phyloP scores from a whole-genome alignment of 176 grass and related monocot species.

The Aegilops umbellulata region DNA sequence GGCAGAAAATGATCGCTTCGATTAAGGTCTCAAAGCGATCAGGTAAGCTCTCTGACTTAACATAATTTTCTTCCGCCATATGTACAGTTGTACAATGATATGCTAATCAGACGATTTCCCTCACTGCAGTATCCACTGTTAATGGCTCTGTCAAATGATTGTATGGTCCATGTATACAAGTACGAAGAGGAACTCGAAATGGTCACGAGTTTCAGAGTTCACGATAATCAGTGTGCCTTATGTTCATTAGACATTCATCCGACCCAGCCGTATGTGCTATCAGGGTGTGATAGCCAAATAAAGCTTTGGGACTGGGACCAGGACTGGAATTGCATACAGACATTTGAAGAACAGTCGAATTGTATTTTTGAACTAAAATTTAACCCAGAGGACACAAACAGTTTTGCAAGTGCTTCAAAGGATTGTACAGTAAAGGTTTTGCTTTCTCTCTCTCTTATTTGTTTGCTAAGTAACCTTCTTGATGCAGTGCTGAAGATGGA shows the following conservation, averaged over 20 bases:
- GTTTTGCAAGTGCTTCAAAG: background rate
- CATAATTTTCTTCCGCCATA: background rate
- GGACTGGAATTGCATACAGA: background rate
- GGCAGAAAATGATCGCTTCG: background rate
- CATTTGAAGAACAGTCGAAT: background rate
- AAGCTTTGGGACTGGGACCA: background rate
- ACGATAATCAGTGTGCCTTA: accelerated
- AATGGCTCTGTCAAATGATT: background rate
- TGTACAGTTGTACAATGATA: background rate
- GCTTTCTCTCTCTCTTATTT: too few species aligned
- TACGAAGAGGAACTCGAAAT: background rate
- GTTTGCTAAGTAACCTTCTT: too few species aligned
- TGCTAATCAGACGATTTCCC: background rate
- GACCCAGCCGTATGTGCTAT: background rate
- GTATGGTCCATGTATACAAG: background rate
- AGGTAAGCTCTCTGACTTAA: background rate
- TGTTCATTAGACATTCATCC: background rate
- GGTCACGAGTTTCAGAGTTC: background rate
- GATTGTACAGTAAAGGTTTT: too few species aligned
- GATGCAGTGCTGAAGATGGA: too few species aligned
- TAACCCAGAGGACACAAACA: background rate
- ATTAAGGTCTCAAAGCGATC: accelerated
- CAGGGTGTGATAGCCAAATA: accelerated
- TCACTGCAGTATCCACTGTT: background rate
- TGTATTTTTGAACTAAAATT: accelerated